A percentile compares a stretch with the other conserved stretches of the same genome.
Evolutionary conservation across 257 asterid species (phyloP).

Genomic region (Capsicum chinense): DNA sequence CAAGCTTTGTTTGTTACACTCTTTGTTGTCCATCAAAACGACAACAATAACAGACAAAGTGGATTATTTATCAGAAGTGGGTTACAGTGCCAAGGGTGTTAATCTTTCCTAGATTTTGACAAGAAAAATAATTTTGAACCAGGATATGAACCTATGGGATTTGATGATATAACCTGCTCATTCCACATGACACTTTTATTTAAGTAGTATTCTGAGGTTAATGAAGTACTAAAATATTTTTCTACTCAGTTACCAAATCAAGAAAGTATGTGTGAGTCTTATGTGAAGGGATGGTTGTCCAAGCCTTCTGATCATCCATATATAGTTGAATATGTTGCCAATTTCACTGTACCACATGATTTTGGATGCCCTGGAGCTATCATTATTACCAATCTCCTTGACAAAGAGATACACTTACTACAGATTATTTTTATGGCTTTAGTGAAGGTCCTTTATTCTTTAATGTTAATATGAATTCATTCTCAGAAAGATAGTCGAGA

Average conservation of each 20-base stretch:
- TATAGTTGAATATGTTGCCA: constrained; percentile 71
- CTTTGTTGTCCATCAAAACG: too few species aligned
- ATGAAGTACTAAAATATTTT: background rate
- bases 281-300: constrained; percentile 74
- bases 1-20: too few species aligned
- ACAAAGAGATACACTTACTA: constrained; percentile 74
- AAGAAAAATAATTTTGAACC: too few species aligned
- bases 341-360: constrained; percentile 64
- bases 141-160: too few species aligned
- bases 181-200: background rate
- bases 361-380: constrained; percentile 86
- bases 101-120: too few species aligned
- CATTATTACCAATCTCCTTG: constrained; percentile 73
- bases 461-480: constrained; percentile 82
- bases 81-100: too few species aligned
- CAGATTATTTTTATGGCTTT: constrained; percentile 79
- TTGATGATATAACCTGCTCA: background rate
- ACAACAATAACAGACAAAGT: too few species aligned
- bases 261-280: constrained; percentile 70
- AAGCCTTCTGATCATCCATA: constrained; percentile 61
- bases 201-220: background rate
- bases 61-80: too few species aligned
- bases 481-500: constrained; percentile 69
- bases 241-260: constrained; percentile 55
- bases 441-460: constrained; percentile 66